These are phyloP conservation scores for Gossypioides kirkii DNA, from an alignment of 345 rosid genomes.

Conservation along the genomic window DNA sequence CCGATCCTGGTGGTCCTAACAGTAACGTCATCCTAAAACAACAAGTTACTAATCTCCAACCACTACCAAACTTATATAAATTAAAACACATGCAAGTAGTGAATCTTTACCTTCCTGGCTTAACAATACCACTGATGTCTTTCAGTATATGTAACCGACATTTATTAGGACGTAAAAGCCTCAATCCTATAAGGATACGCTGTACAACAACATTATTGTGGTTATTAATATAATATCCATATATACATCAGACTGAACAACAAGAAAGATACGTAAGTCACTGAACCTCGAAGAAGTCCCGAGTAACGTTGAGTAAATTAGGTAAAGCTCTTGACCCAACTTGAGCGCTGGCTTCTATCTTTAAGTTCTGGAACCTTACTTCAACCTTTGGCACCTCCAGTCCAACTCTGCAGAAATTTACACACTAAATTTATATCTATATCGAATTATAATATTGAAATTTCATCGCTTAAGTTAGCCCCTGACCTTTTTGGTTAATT, in stretches of 20 bases:
- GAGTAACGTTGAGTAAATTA: constrained; percentile 62
- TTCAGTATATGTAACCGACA: constrained; percentile 49
- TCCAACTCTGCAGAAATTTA: constrained; percentile 46
- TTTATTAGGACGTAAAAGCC: constrained; percentile 44
- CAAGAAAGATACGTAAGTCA: background rate
- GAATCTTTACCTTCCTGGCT: constrained; percentile 62
- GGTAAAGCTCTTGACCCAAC: constrained; percentile 83
- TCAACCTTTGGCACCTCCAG: constrained; percentile 69
- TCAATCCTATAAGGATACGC: constrained; percentile 39
- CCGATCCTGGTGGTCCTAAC: constrained; percentile 92
- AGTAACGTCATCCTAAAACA: constrained; percentile 78
- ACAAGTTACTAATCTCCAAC: too few species aligned
- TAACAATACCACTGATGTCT: constrained; percentile 55
- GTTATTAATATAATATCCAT: background rate
- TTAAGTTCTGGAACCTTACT: constrained; percentile 67
- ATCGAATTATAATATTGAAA: too few species aligned
- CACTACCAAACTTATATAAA: too few species aligned
- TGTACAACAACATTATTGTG: constrained; percentile 17
- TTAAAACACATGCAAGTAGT: too few species aligned
- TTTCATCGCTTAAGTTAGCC: too few species aligned
- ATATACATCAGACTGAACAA: background rate
- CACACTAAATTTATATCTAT: background rate
- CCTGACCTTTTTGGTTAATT: too few species aligned
- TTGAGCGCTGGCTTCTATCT: constrained; percentile 53
- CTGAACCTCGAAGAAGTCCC: constrained; percentile 57